A percentile compares a stretch with the other conserved stretches of the same genome.
These are phyloP conservation scores for Fusarium sterilihyphosum DNA, from an alignment of 2,329 filamentous ascomycete species.

Conservation along the genomic window DNA sequence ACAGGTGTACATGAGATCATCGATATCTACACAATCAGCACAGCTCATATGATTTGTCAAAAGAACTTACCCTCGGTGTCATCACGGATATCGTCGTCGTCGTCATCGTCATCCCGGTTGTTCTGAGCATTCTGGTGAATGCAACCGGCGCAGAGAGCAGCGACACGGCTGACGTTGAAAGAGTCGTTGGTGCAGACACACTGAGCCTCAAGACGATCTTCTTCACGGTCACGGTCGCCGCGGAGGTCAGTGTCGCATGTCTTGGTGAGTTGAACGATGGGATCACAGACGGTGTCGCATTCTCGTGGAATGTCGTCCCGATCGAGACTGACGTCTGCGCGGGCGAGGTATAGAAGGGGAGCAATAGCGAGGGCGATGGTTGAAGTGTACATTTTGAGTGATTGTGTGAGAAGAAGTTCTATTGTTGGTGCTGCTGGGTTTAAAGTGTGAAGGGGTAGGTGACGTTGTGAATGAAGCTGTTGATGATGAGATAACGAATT, in stretches of 20 bases:
- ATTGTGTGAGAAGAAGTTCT: not conserved
- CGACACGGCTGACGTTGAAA: constrained; percentile 51
- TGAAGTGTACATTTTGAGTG: constrained; percentile 44
- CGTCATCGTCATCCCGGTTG: constrained; percentile 27
- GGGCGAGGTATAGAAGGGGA: constrained; percentile 43
- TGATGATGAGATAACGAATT: not conserved
- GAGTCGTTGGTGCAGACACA: constrained; percentile 55
- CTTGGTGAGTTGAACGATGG: constrained; percentile 48
- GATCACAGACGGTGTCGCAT: constrained; percentile 51
- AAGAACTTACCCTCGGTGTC: constrained; percentile 37
- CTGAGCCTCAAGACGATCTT: constrained; percentile 51
- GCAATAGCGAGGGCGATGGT: constrained; percentile 44
- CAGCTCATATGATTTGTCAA: fast-evolving
- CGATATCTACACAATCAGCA: constrained; percentile 44
- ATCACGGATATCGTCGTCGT: constrained; percentile 32
- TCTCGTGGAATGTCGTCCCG: constrained; percentile 47
- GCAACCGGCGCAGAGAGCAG: constrained; percentile 52
- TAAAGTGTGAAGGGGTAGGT: not conserved
- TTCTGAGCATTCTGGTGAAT: constrained; percentile 47
- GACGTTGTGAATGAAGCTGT: not conserved
- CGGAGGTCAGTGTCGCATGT: constrained; percentile 49
- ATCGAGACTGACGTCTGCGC: constrained; percentile 49
- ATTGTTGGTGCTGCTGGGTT: not conserved
- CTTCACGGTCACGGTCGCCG: constrained; percentile 45
- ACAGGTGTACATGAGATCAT: constrained; percentile 48